Conservation (phyloP, 1,284 basidiomycete species). For the Ceratobasidium sp. region DNA sequence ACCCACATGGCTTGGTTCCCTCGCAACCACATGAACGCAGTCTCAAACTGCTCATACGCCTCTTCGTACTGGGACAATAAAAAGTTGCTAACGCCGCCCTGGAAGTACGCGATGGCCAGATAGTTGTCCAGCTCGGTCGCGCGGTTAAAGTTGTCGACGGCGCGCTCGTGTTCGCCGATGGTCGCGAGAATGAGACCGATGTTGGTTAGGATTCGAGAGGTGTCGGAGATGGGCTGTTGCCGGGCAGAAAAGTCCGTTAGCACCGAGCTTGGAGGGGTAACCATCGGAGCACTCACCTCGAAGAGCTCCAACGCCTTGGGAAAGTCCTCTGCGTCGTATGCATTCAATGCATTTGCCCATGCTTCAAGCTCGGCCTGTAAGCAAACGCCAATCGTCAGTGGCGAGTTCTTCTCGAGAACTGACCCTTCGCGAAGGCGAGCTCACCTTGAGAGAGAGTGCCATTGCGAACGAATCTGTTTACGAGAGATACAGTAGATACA, state of each 20-base stretch:
- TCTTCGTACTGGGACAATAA: conserved; percentile 77
- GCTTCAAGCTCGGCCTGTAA: conserved; percentile 74
- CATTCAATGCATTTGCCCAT: conserved; percentile 84
- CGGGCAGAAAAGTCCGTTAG: conserved; percentile 8
- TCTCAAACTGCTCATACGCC: conserved; percentile 83
- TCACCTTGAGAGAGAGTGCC: conserved; percentile 33
- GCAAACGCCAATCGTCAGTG: neutral
- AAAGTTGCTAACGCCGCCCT: conserved; percentile 88
- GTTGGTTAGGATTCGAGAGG: conserved; percentile 88
- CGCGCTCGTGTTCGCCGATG: conserved; percentile 83
- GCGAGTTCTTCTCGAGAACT: too few relatives aligned
- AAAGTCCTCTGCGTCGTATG: conserved; percentile 88
- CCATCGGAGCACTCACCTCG: conserved; percentile 59
- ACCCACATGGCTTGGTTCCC: conserved; percentile 83
- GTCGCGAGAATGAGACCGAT: conserved; percentile 92
- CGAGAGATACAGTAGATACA: neutral
- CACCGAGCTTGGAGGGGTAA: neutral
- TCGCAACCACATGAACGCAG: conserved; percentile 79
- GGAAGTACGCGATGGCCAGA: conserved; percentile 87
- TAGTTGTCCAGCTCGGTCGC: conserved; percentile 82
- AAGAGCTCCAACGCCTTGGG: conserved; percentile 78
- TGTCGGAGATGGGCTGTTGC: conserved; percentile 75
- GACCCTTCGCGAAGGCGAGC: neutral
- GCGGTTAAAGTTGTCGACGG: conserved; percentile 74
- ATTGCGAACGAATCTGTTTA: conserved; percentile 5